These are phyloP conservation scores for Sclerotinia nivalis DNA, from an alignment of 2,329 filamentous ascomycete genomes.

Conservation along the genomic window DNA sequence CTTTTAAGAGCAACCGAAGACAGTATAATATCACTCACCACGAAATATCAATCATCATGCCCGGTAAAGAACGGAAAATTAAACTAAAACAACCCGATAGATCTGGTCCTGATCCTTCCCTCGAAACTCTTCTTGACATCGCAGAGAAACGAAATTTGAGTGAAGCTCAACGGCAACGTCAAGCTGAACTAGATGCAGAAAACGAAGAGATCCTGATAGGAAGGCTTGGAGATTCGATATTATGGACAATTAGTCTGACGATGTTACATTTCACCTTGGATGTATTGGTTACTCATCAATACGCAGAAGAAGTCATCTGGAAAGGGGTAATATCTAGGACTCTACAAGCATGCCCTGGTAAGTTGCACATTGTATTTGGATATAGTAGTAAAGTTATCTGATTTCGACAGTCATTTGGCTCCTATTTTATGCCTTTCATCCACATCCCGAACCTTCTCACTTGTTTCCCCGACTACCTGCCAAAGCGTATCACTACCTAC, in stretches of 20 bases:
- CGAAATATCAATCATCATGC: background rate
- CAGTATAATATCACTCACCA: background rate
- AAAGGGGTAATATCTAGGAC: constrained; percentile 52
- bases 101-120: constrained; percentile 54
- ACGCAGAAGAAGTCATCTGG: constrained; percentile 67
- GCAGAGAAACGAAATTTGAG: constrained; percentile 63
- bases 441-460: constrained; percentile 46
- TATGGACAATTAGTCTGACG: constrained; percentile 63
- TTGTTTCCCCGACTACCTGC: constrained; percentile 53
- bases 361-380: constrained; percentile 27
- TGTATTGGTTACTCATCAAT: constrained; percentile 77
- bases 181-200: constrained; percentile 36
- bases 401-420: constrained; percentile 42
- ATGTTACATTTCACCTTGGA: constrained; percentile 79
- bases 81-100: constrained; percentile 70
- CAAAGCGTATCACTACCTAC: constrained; percentile 50
- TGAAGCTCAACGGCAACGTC: constrained; percentile 29
- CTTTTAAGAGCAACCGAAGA: background rate
- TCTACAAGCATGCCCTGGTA: constrained; percentile 55
- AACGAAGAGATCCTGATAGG: constrained; percentile 34
- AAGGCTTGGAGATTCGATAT: constrained; percentile 49
- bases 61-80: constrained; percentile 48
- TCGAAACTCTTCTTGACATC: constrained; percentile 71
- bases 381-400: background rate
- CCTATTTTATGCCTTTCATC: constrained; percentile 41